Evolutionary conservation across 352 stramenopile genomes (phyloP), one percentile per base, ranked within the genome.

Genomic region (Globisporangium polare): DNA sequence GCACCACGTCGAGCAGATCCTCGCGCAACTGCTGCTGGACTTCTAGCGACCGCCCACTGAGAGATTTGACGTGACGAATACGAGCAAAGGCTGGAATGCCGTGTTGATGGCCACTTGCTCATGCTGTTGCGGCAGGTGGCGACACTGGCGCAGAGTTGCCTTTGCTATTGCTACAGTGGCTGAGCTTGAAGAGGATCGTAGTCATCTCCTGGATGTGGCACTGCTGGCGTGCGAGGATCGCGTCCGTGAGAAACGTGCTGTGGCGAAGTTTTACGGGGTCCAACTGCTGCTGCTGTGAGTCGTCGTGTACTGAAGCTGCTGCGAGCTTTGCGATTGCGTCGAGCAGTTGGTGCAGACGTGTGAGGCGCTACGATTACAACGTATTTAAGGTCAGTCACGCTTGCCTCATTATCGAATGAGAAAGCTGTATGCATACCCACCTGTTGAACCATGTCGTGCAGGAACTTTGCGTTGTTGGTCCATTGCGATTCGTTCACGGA

Each of bases 1-100:
- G 41, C 77, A 86, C 31, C 86, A 95, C 47, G 49, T 95, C 2
- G 86, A 95, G 65, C 82, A 95, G 62, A 86, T 93, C 24, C 45
- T 95, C 22, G 86, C 83, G 37, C 83, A 93, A 57, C 66, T 95
- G 50, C 61, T 95, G 49, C 66, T 95, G 31, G 86, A 95, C 51
- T 95, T 91, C 53, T 90, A 86, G 51, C n/a, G n/a, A 0, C 37
- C 35, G 12, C 13, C 37, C 15, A 45, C 15, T n/a, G 18, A 22
- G 13, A 45, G 18, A n/a, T 12, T 39, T 39, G 9, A 42, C 4
- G 7, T 27, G 27, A n/a, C 2, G 12, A 42, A 9, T 31, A 29
- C n/a, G 18, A 10, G 20, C 35, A 56, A 20, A 29, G 24, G 9
- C 13, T 59, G 22, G 15, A 22, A 5, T 3, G 17, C 27, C 13